These are phyloP conservation scores for Globisporangium acanthophoron DNA, from an alignment of 352 stramenopile genomes.

Conservation along the genomic window DNA sequence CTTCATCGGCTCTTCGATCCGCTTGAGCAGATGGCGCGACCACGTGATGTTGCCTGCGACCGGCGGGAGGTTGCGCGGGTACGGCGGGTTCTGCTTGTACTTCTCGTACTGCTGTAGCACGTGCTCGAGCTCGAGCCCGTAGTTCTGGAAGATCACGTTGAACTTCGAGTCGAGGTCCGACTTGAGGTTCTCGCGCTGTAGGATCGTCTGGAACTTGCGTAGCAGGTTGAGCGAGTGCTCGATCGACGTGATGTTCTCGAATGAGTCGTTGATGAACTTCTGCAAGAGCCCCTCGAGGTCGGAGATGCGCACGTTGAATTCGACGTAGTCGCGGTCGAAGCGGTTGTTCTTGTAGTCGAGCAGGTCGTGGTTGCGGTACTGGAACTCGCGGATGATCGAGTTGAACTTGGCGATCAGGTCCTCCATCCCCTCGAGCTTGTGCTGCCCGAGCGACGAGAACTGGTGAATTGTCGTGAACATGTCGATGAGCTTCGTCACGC, in stretches of 20 bases:
- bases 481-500: conserved; percentile 98
- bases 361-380: conserved; percentile 95
- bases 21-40: conserved; percentile 96
- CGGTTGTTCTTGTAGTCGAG: conserved; percentile 99
- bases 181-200: conserved; percentile 98
- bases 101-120: conserved; percentile 98
- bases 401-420: conserved; percentile 93
- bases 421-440: conserved; percentile 92
- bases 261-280: conserved; percentile 98
- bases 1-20: conserved; percentile 99
- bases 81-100: conserved; percentile 96
- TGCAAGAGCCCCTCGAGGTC: conserved; percentile 96
- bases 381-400: conserved; percentile 95
- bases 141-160: conserved; percentile 99
- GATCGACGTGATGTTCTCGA: conserved; percentile 98
- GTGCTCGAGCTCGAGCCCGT: conserved; percentile 96
- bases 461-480: conserved; percentile 99
- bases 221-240: conserved; percentile 96
- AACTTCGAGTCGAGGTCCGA: conserved; percentile 98
- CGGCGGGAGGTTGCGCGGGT: conserved; percentile 94
- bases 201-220: conserved; percentile 96
- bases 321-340: conserved; percentile 96
- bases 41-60: conserved; percentile 98
- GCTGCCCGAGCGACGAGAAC: conserved; percentile 89
- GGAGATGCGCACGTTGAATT: conserved; percentile 94